Conservation (phyloP, 345 rosid genomes). For the Ceriops decandra region DNA sequence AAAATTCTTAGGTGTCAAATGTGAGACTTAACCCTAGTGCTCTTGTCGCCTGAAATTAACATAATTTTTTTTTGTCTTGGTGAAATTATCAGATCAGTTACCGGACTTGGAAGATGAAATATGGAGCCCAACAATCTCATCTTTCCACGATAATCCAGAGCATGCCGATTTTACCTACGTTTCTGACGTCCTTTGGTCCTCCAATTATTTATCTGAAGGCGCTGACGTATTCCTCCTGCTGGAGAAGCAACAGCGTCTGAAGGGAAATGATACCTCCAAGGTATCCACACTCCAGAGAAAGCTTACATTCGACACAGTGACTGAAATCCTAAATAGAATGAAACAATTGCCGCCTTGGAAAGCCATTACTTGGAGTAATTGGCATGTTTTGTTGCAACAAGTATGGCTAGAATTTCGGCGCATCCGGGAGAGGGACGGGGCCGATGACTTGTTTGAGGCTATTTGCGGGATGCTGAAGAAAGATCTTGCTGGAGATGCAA, state of each 20-base stretch:
- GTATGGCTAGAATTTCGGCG: conserved; percentile 65
- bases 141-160: conserved; percentile 30
- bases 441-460: conserved; percentile 55
- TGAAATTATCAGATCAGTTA: conserved; percentile 35
- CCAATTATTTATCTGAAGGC: conserved; percentile 49
- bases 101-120: conserved; percentile 59
- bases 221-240: conserved; percentile 52
- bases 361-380: conserved; percentile 12
- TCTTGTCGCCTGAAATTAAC: too few relatives aligned
- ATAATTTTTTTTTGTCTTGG: not conserved
- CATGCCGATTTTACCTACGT: conserved; percentile 63
- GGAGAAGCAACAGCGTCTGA: conserved; percentile 67
- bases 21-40: too few relatives aligned
- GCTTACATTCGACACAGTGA: conserved; percentile 64
- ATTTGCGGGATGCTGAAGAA: conserved; percentile 62
- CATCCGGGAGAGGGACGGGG: conserved; percentile 45
- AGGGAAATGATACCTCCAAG: conserved; percentile 54
- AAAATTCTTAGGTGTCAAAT: too few relatives aligned
- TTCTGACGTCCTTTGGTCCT: conserved; percentile 61
- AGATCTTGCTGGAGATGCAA: conserved; percentile 63
- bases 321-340: conserved; percentile 52
- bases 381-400: conserved; percentile 38
- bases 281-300: conserved; percentile 55
- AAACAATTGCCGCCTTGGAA: conserved; percentile 59
- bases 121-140: conserved; percentile 48